phyloP scores from a whole-genome alignment of 192 early-diverging fungal species.

The Endogone sp. region DNA sequence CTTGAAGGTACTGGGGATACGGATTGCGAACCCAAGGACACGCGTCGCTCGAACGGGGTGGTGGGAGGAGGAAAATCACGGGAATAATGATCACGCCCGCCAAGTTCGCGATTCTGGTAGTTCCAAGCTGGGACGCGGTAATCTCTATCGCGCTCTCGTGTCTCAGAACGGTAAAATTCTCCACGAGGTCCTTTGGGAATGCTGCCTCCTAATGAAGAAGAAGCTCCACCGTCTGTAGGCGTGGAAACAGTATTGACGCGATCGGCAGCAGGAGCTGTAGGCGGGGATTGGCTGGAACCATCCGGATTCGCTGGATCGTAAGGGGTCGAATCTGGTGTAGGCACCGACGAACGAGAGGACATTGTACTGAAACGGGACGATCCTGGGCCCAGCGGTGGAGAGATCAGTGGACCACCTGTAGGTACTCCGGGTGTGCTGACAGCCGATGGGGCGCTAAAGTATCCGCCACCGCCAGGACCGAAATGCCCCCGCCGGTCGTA shows the following conservation, averaged over 20 bases:
- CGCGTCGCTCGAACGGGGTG: neutral
- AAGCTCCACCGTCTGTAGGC: neutral
- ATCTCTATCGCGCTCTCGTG: neutral
- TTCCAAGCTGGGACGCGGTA: neutral
- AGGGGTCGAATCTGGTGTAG: neutral
- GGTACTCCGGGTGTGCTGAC: neutral
- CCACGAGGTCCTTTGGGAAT: neutral
- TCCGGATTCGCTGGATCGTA: neutral
- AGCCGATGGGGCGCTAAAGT: neutral
- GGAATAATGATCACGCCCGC: neutral
- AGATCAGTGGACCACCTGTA: neutral
- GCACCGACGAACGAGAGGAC: neutral
- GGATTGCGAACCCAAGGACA: neutral
- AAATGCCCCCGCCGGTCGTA: neutral
- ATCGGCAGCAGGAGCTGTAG: neutral
- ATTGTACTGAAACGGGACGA: neutral
- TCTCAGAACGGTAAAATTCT: neutral
- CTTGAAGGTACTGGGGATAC: neutral
- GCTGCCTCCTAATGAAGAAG: neutral
- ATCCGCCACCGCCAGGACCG: neutral
- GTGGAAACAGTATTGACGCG: neutral
- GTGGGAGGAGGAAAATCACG: neutral
- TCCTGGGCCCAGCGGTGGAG: neutral
- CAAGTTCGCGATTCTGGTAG: neutral
- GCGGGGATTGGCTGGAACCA: neutral